phyloP scores from a whole-genome alignment of 148 eudicot species.

The Vaccinium darrowii region DNA sequence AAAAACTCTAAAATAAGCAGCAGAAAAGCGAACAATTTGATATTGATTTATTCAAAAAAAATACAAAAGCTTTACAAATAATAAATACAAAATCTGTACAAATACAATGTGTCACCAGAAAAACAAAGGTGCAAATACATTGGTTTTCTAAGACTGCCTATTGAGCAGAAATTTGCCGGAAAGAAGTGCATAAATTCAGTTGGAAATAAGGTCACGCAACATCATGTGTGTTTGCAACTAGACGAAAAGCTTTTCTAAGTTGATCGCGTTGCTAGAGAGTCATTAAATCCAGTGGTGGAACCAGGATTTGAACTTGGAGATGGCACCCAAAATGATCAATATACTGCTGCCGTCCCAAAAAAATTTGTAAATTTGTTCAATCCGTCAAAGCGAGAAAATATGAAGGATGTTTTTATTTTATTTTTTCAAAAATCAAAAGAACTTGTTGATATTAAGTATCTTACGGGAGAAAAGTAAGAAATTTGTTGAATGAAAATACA shows the following conservation, averaged over 20 bases:
- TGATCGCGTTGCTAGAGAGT: background rate
- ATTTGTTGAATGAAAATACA: too few relatives aligned
- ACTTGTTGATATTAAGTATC: too few relatives aligned
- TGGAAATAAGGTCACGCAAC: background rate
- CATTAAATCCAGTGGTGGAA: background rate
- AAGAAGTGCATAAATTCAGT: background rate
- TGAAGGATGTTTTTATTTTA: too few relatives aligned
- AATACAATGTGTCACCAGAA: background rate
- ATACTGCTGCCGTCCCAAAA: too few relatives aligned
- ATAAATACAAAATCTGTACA: background rate
- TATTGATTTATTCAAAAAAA: background rate
- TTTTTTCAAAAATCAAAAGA: too few relatives aligned
- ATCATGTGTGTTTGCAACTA: background rate
- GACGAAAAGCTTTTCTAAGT: background rate
- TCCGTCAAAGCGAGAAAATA: too few relatives aligned
- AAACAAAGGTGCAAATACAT: background rate
- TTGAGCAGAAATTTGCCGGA: background rate
- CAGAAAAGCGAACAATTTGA: background rate
- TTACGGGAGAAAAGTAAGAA: too few relatives aligned
- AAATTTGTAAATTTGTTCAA: too few relatives aligned
- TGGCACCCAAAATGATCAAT: too few relatives aligned
- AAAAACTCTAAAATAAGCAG: background rate
- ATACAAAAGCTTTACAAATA: too few relatives aligned
- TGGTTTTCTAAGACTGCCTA: background rate
- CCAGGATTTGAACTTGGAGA: too few relatives aligned